Evolutionary conservation across 108 stramenopile species (phyloP).

Genomic region (Ochromonas danica): DNA sequence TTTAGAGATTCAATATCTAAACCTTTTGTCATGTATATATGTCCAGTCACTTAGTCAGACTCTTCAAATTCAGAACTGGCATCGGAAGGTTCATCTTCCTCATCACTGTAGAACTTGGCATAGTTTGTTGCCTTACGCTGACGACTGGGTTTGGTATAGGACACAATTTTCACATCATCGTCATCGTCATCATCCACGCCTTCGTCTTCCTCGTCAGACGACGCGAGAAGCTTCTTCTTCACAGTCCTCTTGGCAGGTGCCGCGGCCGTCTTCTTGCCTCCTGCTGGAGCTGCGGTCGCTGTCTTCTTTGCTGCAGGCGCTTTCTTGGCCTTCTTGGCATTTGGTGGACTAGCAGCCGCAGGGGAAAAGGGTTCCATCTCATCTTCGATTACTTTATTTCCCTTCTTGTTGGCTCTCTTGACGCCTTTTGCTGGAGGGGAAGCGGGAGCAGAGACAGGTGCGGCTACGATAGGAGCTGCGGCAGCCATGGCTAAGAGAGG

Average conservation of each 20-base stretch:
- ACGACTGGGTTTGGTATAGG: background rate
- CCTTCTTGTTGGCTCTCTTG: background rate
- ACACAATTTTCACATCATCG: background rate
- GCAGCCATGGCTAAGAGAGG: background rate
- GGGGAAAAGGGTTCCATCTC: slow-evolving; percentile 32
- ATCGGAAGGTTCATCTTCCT: slow-evolving; percentile 29
- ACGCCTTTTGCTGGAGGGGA: background rate
- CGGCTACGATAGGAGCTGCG: slow-evolving; percentile 24
- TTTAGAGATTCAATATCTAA: too few species aligned
- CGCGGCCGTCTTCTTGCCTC: slow-evolving; percentile 12
- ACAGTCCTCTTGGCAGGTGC: slow-evolving; percentile 11
- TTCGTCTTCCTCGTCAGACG: slow-evolving; percentile 30
- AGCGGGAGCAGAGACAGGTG: background rate
- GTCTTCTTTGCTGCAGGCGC: slow-evolving; percentile 36
- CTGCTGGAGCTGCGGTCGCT: background rate
- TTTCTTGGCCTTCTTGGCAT: slow-evolving; percentile 40
- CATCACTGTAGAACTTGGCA: slow-evolving; percentile 18
- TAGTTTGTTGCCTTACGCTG: slow-evolving; percentile 11
- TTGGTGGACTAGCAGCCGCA: background rate
- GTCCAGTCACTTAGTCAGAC: too few species aligned
- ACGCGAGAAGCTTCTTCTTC: background rate
- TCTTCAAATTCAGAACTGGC: slow-evolving; percentile 34
- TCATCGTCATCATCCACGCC: slow-evolving; percentile 11
- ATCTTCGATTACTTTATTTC: slow-evolving; percentile 4
- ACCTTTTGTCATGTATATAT: too few species aligned